Percentiles rank a stretch among this genome's conserved stretches.
Evolutionary conservation across 768 basidiomycete species (phyloP).

Genomic region (Holtermannia corniformis): DNA sequence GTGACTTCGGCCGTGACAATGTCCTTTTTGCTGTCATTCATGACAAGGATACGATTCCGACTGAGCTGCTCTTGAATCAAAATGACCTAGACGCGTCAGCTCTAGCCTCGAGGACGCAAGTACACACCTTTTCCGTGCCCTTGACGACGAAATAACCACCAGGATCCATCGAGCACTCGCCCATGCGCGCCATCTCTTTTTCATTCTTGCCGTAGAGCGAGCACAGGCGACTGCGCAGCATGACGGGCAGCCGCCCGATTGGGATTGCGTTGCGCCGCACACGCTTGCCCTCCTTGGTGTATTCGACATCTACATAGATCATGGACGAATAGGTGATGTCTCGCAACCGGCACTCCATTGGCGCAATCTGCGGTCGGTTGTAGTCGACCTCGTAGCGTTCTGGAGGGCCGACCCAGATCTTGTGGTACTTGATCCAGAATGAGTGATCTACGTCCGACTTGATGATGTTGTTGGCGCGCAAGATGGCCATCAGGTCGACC

Average conservation of each 20-base stretch:
- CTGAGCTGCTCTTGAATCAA: conserved; percentile 96
- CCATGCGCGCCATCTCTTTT: conserved; percentile 81
- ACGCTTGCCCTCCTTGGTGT: conserved; percentile 81
- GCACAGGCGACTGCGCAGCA: conserved; percentile 93
- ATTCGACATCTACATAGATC: conserved; percentile 87
- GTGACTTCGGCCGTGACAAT: conserved; percentile 91
- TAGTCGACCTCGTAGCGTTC: conserved; percentile 74
- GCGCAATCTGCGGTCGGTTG: conserved; percentile 74
- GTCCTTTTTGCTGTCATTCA: conserved; percentile 80
- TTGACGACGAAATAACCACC: conserved; percentile 99
- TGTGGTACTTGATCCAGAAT: conserved; percentile 92
- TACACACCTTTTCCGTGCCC: conserved; percentile 76
- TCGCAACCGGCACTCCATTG: conserved; percentile 91
- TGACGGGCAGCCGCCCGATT: conserved; percentile 88
- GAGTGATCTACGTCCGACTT: conserved; percentile 88
- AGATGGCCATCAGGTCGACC: conserved; percentile 89
- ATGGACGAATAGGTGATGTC: conserved; percentile 92
- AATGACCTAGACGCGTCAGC: conserved; percentile 52
- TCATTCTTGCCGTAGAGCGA: conserved; percentile 68
- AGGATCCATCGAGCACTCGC: conserved; percentile 93
- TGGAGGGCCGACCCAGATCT: conserved; percentile 87
- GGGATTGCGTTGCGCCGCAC: conserved; percentile 72
- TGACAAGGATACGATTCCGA: conserved; percentile 98
- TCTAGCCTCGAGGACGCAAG: neutral
- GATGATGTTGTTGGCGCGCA: conserved; percentile 45